phyloP scores from a whole-genome alignment of 805 yeast species.

The Cyberlindnera misumaiensis region DNA sequence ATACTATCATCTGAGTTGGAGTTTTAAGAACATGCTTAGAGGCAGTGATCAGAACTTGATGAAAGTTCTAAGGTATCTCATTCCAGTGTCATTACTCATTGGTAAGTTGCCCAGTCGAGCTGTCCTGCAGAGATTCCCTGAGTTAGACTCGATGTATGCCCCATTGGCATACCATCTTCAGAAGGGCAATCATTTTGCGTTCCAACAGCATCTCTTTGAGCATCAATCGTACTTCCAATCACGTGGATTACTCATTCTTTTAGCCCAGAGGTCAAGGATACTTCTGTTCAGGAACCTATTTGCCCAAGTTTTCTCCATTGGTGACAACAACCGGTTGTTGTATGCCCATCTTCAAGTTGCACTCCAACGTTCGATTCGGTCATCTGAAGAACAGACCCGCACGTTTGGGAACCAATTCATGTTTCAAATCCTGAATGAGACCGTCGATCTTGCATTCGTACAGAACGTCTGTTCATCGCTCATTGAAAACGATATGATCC shows the following conservation, averaged over 20 bases:
- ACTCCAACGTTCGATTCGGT: slow-evolving; percentile 14
- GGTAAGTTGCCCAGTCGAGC: slow-evolving; percentile 42
- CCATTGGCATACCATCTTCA: slow-evolving; percentile 30
- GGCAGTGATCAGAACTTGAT: slow-evolving; percentile 14
- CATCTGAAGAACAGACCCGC: slow-evolving; percentile 16
- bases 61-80: slow-evolving; percentile 36
- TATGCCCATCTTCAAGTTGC: slow-evolving; percentile 19
- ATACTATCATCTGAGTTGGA: slow-evolving; percentile 42
- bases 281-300: slow-evolving; percentile 39
- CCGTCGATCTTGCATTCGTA: slow-evolving; percentile 30
- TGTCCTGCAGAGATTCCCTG: slow-evolving; percentile 18
- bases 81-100: slow-evolving; percentile 46
- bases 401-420: slow-evolving; percentile 10
- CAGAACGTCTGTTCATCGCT: slow-evolving; percentile 45
- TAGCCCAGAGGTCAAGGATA: slow-evolving; percentile 39
- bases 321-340: slow-evolving; percentile 2
- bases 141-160: slow-evolving; percentile 29
- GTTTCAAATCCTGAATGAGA: slow-evolving; percentile 22
- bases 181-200: slow-evolving; percentile 36
- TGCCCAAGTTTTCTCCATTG: slow-evolving; percentile 15
- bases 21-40: slow-evolving; percentile 11
- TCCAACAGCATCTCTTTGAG: slow-evolving; percentile 27
- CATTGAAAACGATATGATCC: slow-evolving; percentile 47
- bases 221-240: slow-evolving; percentile 33
- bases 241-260: slow-evolving; percentile 33